Evolutionary conservation across 73 alveolate genomes (phyloP), one percentile per base, ranked within the genome.

Genomic region (Blepharisma japonicum): DNA sequence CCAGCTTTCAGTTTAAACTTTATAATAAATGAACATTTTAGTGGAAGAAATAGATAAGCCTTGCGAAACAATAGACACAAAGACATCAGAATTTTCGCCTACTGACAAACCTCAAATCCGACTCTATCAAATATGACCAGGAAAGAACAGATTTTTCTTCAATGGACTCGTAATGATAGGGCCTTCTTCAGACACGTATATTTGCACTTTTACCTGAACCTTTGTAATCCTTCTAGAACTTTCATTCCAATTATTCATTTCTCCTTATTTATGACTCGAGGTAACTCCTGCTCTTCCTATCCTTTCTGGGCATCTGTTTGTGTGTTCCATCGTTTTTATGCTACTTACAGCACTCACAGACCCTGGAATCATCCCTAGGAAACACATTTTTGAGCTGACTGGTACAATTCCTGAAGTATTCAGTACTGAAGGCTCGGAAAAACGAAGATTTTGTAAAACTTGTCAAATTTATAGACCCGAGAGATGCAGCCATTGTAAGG

Each of bases 401-500:
- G 89, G 71, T 1, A 55, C 47, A 23, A 42, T 55, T 6, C 79
- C 79, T 71, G 71, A 42, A 46, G 86, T 47, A 5, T 21, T 74
- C 45, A 7, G 83, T 8, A 9, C 54, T 55, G 54, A 54, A 55
- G 56, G 56, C 3, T 2, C 21, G 0, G 81, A 74, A 9, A 56
- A 74, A 4, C n/a, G 18, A 14, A 96, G 91, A 86, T 81, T 92
- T 71, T 97, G 99, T 78, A 51, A 71, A 23, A 97, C 98, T 8
- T 97, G 99, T 86, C 54, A 95, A 53, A 94, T 97, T 6, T 66
- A 83, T 56, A 86, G 98, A 56, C 99, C 99, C 0, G 96, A 96
- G 14, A 86, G 93, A 54, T 88, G 98, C 42, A 94, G 97, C 7
- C 99, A 97, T 83, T 97, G 99, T 71, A 91, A 92, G 45, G 79